phyloP scores from a whole-genome alignment of 2,329 filamentous ascomycete genomes.

The Curvularia verruculosa region DNA sequence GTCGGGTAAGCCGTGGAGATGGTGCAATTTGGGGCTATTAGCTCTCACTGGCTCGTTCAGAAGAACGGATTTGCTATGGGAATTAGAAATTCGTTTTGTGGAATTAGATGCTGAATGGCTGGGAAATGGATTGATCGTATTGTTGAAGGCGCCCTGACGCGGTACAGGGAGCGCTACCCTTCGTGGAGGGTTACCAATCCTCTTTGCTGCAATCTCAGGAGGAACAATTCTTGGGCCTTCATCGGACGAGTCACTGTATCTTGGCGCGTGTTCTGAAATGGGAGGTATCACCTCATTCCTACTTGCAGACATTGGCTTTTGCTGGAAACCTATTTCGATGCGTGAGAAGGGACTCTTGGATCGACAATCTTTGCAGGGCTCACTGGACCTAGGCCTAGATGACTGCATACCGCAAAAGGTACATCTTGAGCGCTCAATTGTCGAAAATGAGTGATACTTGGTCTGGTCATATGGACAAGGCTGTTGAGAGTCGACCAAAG shows the following conservation, averaged over 20 bases:
- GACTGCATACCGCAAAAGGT: constrained; percentile 25
- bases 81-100: neutral
- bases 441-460: constrained; percentile 26
- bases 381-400: constrained; percentile 5
- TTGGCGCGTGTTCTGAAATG: neutral
- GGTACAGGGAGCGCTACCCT: constrained; percentile 14
- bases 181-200: constrained; percentile 21
- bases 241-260: constrained; percentile 9
- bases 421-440: constrained; percentile 23
- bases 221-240: constrained; percentile 18
- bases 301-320: neutral
- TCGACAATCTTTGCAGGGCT: constrained; percentile 23
- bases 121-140: neutral
- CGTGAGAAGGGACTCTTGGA: constrained; percentile 20
- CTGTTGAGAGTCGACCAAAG: constrained; percentile 8
- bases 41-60: constrained; percentile 4
- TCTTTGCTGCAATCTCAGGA: constrained; percentile 13
- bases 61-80: neutral
- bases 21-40: constrained; percentile 30
- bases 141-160: neutral
- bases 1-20: constrained; percentile 23
- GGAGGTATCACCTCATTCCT: neutral
- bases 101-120: neutral
- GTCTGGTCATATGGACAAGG: constrained; percentile 28
- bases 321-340: constrained; percentile 1